Percentiles rank a stretch among this genome's conserved stretches.
Conservation (phyloP, 1,139 yeast genomes). For the Hanseniaspora uvarum region DNA sequence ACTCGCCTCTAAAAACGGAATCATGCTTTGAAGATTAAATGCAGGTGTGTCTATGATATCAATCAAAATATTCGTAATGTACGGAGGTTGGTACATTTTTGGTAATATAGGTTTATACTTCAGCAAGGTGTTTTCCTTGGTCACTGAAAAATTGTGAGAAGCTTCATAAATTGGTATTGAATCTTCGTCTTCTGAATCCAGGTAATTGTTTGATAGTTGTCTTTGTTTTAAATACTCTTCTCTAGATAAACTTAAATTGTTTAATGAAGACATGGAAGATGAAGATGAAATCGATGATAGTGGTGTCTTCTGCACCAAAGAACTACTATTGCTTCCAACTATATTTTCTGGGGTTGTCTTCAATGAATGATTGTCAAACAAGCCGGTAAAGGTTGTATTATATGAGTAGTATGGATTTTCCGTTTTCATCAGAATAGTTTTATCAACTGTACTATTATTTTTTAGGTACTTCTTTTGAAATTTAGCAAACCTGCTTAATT, state of each 20-base stretch:
- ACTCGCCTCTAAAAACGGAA: conserved; percentile 66
- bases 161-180: conserved; percentile 15
- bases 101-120: conserved; percentile 20
- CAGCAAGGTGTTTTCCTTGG: conserved; percentile 14
- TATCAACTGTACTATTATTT: not conserved
- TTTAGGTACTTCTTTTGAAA: conserved; percentile 8
- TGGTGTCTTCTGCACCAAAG: not conserved
- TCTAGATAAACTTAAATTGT: conserved; percentile 17
- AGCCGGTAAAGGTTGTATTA: conserved; percentile 5
- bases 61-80: conserved; percentile 47
- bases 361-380: conserved; percentile 14
- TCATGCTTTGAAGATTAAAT: conserved; percentile 51
- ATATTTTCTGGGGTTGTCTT: not conserved
- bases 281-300: not conserved
- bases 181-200: conserved; percentile 16
- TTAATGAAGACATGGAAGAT: not conserved
- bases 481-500: conserved; percentile 26
- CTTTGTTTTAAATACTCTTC: conserved; percentile 21
- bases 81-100: conserved; percentile 36
- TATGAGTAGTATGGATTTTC: conserved; percentile 10
- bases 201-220: conserved; percentile 25
- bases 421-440: not conserved
- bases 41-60: conserved; percentile 69
- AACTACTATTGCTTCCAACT: conserved; percentile 19
- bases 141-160: conserved; percentile 17